Percentiles rank a stretch among this genome's conserved stretches.
Conservation (phyloP, 345 rosid genomes). For the Brassica rapa region DNA sequence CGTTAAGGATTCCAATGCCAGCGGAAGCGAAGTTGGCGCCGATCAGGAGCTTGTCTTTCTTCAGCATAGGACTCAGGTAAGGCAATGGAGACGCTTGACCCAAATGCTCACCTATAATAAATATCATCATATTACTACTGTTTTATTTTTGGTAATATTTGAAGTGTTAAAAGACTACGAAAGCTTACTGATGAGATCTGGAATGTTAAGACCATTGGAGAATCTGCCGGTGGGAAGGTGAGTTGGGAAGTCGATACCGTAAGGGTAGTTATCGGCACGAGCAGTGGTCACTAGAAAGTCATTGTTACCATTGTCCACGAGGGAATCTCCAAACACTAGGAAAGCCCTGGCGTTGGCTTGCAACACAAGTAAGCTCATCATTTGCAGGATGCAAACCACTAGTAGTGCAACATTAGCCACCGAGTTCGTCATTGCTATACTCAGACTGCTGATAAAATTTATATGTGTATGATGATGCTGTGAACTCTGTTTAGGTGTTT, state of each 20-base stretch:
- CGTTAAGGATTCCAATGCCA: conserved; percentile 89
- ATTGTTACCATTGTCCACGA: conserved; percentile 79
- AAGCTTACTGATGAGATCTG: conserved; percentile 73
- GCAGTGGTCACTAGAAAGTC: conserved; percentile 76
- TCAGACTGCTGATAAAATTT: too few relatives aligned
- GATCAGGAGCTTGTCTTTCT: conserved; percentile 56
- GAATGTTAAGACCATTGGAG: conserved; percentile 86
- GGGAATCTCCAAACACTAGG: conserved; percentile 72
- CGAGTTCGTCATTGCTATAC: conserved; percentile 18
- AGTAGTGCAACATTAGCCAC: conserved; percentile 12
- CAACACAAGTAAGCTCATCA: conserved; percentile 29
- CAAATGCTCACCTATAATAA: conserved; percentile 59
- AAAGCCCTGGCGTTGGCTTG: conserved; percentile 54
- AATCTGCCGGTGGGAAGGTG: conserved; percentile 77
- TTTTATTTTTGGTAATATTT: background rate
- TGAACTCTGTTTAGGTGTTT: conserved; percentile 27
- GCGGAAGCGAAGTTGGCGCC: conserved; percentile 98
- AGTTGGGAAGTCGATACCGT: conserved; percentile 81
- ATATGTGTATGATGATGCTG: background rate
- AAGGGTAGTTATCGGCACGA: conserved; percentile 74
- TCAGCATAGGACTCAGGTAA: conserved; percentile 69
- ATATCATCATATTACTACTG: conserved; percentile 1
- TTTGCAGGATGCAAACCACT: conserved; percentile 25
- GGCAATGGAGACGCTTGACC: conserved; percentile 73
- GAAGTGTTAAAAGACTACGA: background rate